These are phyloP conservation scores for Dysphania ambrosioides DNA, from an alignment of 148 eudicot genomes.

Conservation along the genomic window DNA sequence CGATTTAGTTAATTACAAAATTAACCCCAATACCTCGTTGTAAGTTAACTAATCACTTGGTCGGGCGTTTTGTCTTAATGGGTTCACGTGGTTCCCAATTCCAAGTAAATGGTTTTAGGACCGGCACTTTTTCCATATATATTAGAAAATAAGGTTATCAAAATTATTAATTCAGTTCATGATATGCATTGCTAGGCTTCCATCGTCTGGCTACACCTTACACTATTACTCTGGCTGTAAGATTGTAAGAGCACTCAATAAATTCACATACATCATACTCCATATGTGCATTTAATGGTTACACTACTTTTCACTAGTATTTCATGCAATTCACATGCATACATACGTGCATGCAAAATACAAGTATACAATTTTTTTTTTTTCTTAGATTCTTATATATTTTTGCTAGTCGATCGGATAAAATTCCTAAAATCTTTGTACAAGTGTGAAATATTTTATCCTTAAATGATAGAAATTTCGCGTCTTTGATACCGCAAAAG, in stretches of 20 bases:
- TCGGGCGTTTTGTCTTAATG: conserved; percentile 95
- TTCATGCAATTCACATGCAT: conserved; percentile 20
- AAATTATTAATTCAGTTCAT: conserved; percentile 24
- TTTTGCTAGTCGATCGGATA: too few relatives aligned
- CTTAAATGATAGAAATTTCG: neutral
- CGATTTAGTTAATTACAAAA: too few relatives aligned
- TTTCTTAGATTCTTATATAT: too few relatives aligned
- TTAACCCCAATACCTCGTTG: conserved; percentile 38
- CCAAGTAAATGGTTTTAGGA: conserved; percentile 62
- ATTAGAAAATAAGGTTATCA: neutral
- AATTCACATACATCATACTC: conserved; percentile 14
- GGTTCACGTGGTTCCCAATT: conserved; percentile 93
- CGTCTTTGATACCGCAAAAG: too few relatives aligned
- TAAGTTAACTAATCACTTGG: conserved; percentile 67
- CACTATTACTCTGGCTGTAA: too few relatives aligned
- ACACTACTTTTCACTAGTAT: neutral
- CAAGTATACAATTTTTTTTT: too few relatives aligned
- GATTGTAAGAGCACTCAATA: conserved; percentile 17
- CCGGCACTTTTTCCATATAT: conserved; percentile 8
- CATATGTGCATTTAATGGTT: conserved; percentile 1
- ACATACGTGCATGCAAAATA: neutral
- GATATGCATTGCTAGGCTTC: conserved; percentile 32
- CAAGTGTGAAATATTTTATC: neutral
- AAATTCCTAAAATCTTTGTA: too few relatives aligned
- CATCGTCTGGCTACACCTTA: too few relatives aligned